Base-by-base conservation (phyloP, 495 filamentous ascomycete species). In the Aspergillus avenaceus region DNA sequence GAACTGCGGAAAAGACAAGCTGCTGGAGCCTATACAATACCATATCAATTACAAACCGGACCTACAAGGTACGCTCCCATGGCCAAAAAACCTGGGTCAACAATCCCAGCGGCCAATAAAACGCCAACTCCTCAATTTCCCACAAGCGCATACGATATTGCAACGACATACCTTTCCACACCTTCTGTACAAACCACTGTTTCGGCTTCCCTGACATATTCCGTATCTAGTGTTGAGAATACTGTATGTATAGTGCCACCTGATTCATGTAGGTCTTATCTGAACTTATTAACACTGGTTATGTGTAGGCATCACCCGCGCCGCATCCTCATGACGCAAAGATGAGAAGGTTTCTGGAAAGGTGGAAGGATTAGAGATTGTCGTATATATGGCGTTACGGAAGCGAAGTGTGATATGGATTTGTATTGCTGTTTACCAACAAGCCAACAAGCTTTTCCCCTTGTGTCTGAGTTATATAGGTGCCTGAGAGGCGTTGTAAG, bases 11-110 rank as follows among this genome's bases (percentile, higher is more conserved):
- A 67, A 49, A 61, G 71, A 45, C 60, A 67, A 45, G 58, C 27
- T 12, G 45, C 56, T 1, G 61, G 66, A 19, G 49, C 59, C 14
- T 81, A 75, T 43, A 75, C 63, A 1, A 71, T 86, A 19, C 77
- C 81, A 1, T 91, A 86, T 57, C 73, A 72, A 7, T 52, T 75
- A 50, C 86, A 91, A 60, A 78, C 74, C 3, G 87, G 86, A 5
- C 51, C 70, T 28, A 87, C 77, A 4, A 78, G 76, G 62, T 90
- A 85, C 66, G 87, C 87, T 22, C 86, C 86, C 1, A 85, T 88
- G 85, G 83, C 85, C 47, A 79, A 76, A 43, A 72, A 79, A 28
- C 85, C 87, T 12, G 77, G 76, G 9, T 84, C 77, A 14, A 81
- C 80, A 38, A 89, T 90, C 46, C 83, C 79, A 16, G 76, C 74